Evolutionary conservation across 1,284 basidiomycete genomes (phyloP), one percentile per base, ranked within the genome.

Genomic region (Trichosporon asahii): DNA sequence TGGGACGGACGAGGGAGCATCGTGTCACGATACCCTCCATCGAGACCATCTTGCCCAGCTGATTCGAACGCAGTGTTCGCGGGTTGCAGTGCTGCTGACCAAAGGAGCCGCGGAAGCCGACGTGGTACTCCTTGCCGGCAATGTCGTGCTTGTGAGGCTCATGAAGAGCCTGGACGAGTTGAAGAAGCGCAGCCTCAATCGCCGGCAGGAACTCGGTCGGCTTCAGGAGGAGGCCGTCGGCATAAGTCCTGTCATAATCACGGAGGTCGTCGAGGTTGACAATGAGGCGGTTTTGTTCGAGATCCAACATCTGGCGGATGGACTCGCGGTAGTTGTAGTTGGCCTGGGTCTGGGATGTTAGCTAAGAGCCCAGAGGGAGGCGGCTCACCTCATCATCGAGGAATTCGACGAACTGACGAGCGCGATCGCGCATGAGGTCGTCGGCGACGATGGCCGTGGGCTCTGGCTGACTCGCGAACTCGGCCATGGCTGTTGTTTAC

Each of bases 21-120:
- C 96, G 89, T 2, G 97, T 99, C 70, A 99, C 94, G 79, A 99
- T 99, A 37, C 97, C 97, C 85, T 99, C 97, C 31, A 99, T 84
- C 49, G 92, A 95, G 78, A 99, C 93, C 93, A 99, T 94, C 84
- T 91, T 95, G 67, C 95, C 94, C 33, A 99, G 89, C 83, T 98
- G 91, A 70, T 89, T 87, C 64, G 94, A 91, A 71, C 91, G 89
- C 46, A 99, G 88, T 11, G 94, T 96, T 9, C 97, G 88, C 55
- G 97, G 97, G 83, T 92, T 98, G 84, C 96, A 93, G 83, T 98
- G 95, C 82, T 99, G 94, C 84, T 98, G 95, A 64, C 97, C 97
- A 82, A 99, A 99, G n/a, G 93, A 96, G 68, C 97, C 97, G 74
- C 92, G 91, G 81, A 99, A 89, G n/a, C 96, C 97, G 70, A 98